Percentiles rank a stretch among this genome's conserved stretches.
These are phyloP conservation scores for Brassica hybrid DNA, from an alignment of 441 rosid species.

Conservation along the genomic window DNA sequence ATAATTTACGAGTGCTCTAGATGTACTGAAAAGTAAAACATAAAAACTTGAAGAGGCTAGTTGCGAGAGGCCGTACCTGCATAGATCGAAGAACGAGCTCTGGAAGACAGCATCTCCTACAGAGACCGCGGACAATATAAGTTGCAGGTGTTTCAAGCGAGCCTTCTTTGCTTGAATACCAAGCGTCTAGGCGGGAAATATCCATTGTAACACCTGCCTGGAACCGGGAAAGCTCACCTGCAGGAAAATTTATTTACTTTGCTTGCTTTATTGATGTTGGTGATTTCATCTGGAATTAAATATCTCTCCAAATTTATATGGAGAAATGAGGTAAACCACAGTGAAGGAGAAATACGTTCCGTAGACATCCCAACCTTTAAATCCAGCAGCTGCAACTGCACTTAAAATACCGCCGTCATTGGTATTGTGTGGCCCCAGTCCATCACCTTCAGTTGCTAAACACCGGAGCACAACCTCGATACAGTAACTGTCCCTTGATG, in stretches of 20 bases:
- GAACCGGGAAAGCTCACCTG: conserved; percentile 96
- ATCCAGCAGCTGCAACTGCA: conserved; percentile 88
- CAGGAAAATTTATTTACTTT: conserved; percentile 26
- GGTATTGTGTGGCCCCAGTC: conserved; percentile 67
- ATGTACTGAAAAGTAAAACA: no score
- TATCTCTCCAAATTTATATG: conserved; percentile 9
- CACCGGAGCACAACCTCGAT: conserved; percentile 91
- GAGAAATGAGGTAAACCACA: conserved; percentile 30
- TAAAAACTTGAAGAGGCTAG: neutral
- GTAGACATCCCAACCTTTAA: conserved; percentile 65
- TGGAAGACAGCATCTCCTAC: conserved; percentile 95
- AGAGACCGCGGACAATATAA: conserved; percentile 82
- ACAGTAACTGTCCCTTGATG: conserved; percentile 77
- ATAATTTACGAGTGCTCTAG: neutral
- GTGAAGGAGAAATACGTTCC: conserved; percentile 24
- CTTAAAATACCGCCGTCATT: conserved; percentile 88
- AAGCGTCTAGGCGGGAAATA: conserved; percentile 94
- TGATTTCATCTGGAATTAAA: conserved; percentile 22
- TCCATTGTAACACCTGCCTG: conserved; percentile 94
- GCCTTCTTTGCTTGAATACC: conserved; percentile 85
- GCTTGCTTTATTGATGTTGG: conserved; percentile 5
- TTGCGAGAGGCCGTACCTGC: conserved; percentile 62
- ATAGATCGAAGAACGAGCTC: conserved; percentile 88
- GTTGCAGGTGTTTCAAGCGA: conserved; percentile 79
- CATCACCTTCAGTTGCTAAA: conserved; percentile 92